A percentile compares a stretch with the other conserved stretches of the same genome.
Conservation (phyloP, 1,284 basidiomycete species). For the Heliocybe sulcata region DNA sequence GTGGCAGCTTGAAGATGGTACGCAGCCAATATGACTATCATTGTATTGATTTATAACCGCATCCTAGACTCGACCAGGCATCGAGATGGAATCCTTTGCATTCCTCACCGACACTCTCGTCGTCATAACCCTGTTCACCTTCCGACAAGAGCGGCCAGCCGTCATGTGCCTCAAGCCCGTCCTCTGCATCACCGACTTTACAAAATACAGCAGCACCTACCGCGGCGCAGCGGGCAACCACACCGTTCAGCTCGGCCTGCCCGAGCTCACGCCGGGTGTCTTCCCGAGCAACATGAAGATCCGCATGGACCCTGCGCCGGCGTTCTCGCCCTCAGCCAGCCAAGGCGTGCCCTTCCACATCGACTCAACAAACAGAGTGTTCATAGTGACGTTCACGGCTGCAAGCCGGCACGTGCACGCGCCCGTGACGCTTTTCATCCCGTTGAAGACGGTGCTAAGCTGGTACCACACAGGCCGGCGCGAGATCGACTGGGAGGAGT, state of each 20-base stretch:
- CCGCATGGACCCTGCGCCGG: conserved; percentile 4
- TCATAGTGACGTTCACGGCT: conserved; percentile 6
- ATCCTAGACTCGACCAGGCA: neutral
- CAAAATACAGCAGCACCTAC: neutral
- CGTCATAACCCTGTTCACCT: conserved; percentile 2
- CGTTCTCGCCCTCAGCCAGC: neutral
- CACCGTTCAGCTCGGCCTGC: neutral
- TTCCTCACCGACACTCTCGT: conserved; percentile 8
- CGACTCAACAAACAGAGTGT: conserved; percentile 6
- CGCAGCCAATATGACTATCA: neutral
- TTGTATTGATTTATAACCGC: neutral
- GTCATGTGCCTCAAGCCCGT: neutral
- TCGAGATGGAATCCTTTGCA: conserved; percentile 5
- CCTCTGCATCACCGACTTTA: neutral
- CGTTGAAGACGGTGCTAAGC: neutral
- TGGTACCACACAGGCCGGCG: neutral
- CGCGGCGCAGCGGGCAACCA: neutral
- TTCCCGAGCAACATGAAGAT: neutral
- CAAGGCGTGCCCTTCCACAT: conserved; percentile 6
- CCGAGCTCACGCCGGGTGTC: neutral
- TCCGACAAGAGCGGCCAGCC: neutral
- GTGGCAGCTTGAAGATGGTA: conserved; percentile 6
- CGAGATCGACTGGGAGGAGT: conserved; percentile 7
- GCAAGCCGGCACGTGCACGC: neutral
- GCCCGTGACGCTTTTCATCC: conserved; percentile 5